Evolutionary conservation across 305 asterid genomes (phyloP), one percentile per base, ranked within the genome.

Genomic region (Solanum aculeatissimum): DNA sequence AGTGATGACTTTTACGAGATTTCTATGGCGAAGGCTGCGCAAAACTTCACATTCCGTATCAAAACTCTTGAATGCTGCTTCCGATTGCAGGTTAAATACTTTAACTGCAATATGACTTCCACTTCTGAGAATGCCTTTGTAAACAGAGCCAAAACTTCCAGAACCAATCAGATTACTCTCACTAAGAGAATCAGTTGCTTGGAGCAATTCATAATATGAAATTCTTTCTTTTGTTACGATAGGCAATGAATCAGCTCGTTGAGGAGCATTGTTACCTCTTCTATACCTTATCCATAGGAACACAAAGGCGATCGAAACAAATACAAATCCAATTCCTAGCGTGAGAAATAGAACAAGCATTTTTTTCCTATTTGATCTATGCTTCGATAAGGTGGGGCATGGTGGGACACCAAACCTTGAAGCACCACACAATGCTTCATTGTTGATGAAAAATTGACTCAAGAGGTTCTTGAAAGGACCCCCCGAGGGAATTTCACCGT

Each of bases 281-380:
- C 9, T 60, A 10, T 60, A 23, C 68, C 35, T 60, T 60, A 23
- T 4, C 68, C 68, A 60, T 23, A 60, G 0, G 0, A 21, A 11
- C 9, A 60, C 0, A 21, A 60, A 0, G 4, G 35, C 0, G 0
- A 11, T 1, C 2, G 35, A 32, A 60, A 10, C 9, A 11, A 60
- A 11, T 60, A 23, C 32, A 60, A 60, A 16, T 60, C 35, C 16
- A 0, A 10, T 60, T 23, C 35, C 68, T 0, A 60, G 9, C 16
- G 11, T 0, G 23, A 60, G 32, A 60, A 60, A 23, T 1, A 23
- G 16, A 12, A 11, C 0, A 0, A 58, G 8, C 16, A 21, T 0
- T 8, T 19, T 1, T 19, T 55, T 55, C 12, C 63, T 55, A 55
- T 55, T 54, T 54, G 60, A 54, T 54, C 23, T 18, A 0, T 55